Conservation (phyloP, 441 rosid species). For the Erodium chrysanthum region DNA sequence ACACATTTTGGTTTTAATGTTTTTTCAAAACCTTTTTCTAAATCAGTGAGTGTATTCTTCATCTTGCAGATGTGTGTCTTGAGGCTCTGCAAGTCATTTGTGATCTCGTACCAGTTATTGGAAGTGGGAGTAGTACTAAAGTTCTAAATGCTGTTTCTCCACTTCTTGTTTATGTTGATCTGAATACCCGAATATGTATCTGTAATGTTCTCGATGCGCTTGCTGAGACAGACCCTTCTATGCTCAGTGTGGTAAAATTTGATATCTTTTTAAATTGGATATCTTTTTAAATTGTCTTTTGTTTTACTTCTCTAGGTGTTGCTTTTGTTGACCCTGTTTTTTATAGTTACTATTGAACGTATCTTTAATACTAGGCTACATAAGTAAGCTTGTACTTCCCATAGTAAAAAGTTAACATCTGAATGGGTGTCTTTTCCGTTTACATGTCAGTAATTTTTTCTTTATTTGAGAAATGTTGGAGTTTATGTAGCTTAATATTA, state of each 20-base stretch:
- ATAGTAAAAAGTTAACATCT: not conserved
- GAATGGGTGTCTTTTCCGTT: not conserved
- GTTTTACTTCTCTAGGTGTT: not conserved
- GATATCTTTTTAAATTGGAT: not conserved
- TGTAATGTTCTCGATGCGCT: slow-evolving; percentile 69
- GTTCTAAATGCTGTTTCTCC: slow-evolving; percentile 53
- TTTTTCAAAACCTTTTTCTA: slow-evolving; percentile 14
- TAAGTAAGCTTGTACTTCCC: not conserved
- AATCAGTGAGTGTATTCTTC: slow-evolving; percentile 15
- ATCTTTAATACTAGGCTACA: not conserved
- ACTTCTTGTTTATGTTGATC: slow-evolving; percentile 55
- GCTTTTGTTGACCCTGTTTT: not conserved
- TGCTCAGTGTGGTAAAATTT: slow-evolving; percentile 44
- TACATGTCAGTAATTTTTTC: not conserved
- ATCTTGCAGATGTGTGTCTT: slow-evolving; percentile 44
- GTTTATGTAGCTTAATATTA: no score
- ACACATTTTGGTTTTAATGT: slow-evolving; percentile 11
- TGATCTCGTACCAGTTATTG: slow-evolving; percentile 42
- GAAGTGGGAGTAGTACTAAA: slow-evolving; percentile 36
- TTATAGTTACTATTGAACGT: not conserved
- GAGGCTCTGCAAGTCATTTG: slow-evolving; percentile 56
- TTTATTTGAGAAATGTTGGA: not conserved
- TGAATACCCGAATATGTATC: slow-evolving; percentile 50
- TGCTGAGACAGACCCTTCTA: slow-evolving; percentile 55
- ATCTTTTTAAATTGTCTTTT: not conserved